phyloP scores from a whole-genome alignment of 2,329 filamentous ascomycete genomes.

The Cladosporium halotolerans region DNA sequence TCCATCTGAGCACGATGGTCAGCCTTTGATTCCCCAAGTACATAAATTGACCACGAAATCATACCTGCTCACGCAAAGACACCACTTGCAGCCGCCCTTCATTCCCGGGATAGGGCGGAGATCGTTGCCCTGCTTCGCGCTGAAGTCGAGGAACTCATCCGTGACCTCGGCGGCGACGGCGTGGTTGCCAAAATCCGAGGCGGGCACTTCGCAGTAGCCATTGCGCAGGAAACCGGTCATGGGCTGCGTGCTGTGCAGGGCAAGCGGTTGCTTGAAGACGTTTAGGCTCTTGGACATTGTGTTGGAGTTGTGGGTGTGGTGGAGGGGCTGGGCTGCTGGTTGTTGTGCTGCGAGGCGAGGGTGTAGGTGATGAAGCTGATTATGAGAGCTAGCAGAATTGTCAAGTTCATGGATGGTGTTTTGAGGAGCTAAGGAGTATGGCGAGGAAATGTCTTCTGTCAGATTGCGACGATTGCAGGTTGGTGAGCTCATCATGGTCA shows the following conservation, averaged over 20 bases:
- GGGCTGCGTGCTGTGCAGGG: constrained; percentile 51
- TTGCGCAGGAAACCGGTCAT: constrained; percentile 57
- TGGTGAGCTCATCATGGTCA: background rate
- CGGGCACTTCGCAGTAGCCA: constrained; percentile 54
- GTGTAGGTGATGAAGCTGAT: background rate
- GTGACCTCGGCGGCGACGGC: constrained; percentile 53
- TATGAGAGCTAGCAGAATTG: background rate
- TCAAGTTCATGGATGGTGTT: background rate
- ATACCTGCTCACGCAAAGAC: constrained; percentile 55
- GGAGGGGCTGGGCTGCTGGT: constrained; percentile 15
- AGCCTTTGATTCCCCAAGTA: background rate
- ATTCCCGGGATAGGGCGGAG: constrained; percentile 47
- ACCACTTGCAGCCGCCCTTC: constrained; percentile 56
- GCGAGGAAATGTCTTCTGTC: background rate
- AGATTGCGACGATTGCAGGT: background rate
- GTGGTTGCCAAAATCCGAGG: constrained; percentile 54
- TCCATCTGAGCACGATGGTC: constrained; percentile 19
- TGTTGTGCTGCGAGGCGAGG: constrained; percentile 4
- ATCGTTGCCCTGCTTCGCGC: constrained; percentile 53
- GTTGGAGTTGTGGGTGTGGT: constrained; percentile 13
- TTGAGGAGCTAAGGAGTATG: too few relatives aligned
- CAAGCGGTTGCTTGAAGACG: constrained; percentile 54
- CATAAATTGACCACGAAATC: background rate
- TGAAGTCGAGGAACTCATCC: constrained; percentile 57
- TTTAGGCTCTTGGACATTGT: constrained; percentile 33